Evolutionary conservation across 176 grass and related monocot species (phyloP).

Genomic region (Aegilops umbellulata): DNA sequence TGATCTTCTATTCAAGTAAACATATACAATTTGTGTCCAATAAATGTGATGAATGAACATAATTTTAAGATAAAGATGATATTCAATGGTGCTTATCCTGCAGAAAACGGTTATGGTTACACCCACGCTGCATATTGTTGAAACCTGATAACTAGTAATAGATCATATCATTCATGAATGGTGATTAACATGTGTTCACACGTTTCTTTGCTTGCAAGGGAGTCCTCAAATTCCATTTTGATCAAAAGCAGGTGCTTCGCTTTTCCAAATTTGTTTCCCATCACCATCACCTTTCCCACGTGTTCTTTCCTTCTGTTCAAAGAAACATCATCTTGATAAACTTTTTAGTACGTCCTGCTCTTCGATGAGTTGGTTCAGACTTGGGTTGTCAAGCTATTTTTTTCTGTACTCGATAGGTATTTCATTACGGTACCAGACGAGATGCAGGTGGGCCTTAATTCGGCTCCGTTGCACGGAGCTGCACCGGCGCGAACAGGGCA

Average conservation of each 20-base stretch:
- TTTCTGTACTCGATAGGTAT: not conserved
- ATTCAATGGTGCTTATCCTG: conserved; percentile 37
- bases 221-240: conserved; percentile 1
- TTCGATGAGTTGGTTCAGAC: not conserved
- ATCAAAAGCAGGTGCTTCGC: not conserved
- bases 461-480: not conserved
- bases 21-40: conserved; percentile 36
- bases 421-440: not conserved
- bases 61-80: conserved; percentile 18
- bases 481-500: not conserved
- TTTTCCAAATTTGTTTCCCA: not conserved
- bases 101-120: conserved; percentile 17
- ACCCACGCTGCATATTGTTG: not conserved
- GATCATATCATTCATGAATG: not conserved
- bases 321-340: not conserved
- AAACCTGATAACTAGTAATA: not conserved
- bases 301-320: not conserved
- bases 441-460: not conserved
- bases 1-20: conserved; percentile 50
- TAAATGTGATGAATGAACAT: conserved; percentile 25
- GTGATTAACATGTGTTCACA: not conserved
- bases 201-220: not conserved
- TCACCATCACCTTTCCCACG: not conserved
- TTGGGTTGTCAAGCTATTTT: not conserved
- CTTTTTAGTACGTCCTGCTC: not conserved